Percentiles rank a stretch among this genome's conserved stretches.
phyloP scores from a whole-genome alignment of 2,329 filamentous ascomycete species.

The Cladophialophora chaetospira region DNA sequence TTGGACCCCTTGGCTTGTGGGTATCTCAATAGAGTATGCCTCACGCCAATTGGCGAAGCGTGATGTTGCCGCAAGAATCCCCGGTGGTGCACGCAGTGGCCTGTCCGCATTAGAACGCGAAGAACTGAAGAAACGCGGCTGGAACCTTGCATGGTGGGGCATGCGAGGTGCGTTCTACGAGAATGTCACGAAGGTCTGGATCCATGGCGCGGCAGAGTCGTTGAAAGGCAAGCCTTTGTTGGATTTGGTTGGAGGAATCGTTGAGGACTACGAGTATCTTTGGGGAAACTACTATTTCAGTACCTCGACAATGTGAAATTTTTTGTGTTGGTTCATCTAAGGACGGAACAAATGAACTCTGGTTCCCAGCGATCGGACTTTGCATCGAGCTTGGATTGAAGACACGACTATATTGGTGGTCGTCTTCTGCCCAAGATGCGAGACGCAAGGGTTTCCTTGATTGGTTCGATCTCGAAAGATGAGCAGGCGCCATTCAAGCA shows the following conservation, averaged over 20 bases:
- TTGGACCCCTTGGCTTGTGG: conserved; percentile 91
- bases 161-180: conserved; percentile 98
- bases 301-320: conserved; percentile 57
- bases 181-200: conserved; percentile 65
- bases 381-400: too few species aligned
- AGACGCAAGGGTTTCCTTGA: too few species aligned
- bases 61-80: conserved; percentile 62
- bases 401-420: too few species aligned
- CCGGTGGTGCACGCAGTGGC: conserved; percentile 69
- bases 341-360: too few species aligned
- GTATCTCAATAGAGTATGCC: conserved; percentile 80
- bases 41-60: conserved; percentile 80
- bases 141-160: conserved; percentile 91
- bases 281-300: conserved; percentile 98
- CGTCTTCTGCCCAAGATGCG: too few species aligned
- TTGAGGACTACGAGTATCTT: conserved; percentile 95
- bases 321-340: neutral
- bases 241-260: conserved; percentile 76
- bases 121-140: conserved; percentile 83
- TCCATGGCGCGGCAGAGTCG: conserved; percentile 61
- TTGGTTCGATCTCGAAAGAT: too few species aligned
- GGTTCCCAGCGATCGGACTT: too few species aligned
- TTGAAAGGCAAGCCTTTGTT: conserved; percentile 74
- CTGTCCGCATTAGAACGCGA: conserved; percentile 84
- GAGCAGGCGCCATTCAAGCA: too few species aligned